phyloP scores from a whole-genome alignment of 2,329 filamentous ascomycete species.

The Parascedosporium putredinis region DNA sequence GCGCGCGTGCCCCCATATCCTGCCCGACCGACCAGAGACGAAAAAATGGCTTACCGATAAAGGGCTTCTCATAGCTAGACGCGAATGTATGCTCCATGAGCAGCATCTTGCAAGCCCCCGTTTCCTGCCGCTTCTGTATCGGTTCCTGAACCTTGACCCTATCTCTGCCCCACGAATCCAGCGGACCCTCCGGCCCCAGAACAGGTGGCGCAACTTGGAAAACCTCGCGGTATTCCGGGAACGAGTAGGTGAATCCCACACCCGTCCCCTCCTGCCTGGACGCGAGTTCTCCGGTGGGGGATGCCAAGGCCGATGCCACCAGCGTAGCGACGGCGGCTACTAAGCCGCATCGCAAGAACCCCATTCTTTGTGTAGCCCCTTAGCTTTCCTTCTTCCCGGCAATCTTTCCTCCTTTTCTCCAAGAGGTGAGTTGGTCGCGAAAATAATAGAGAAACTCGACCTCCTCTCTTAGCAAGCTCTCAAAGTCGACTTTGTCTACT shows the following conservation, averaged over 20 bases:
- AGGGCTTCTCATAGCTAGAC: conserved; percentile 63
- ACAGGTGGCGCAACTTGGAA: conserved; percentile 63
- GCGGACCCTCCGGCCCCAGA: conserved; percentile 33
- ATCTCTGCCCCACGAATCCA: conserved; percentile 13
- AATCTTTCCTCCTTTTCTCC: too few species aligned
- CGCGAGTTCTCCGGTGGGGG: not conserved
- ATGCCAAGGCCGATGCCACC: not conserved
- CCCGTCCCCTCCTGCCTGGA: not conserved
- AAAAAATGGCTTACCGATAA: conserved; percentile 43
- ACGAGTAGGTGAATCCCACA: too few species aligned
- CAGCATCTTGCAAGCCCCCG: conserved; percentile 35
- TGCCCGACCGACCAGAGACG: not conserved
- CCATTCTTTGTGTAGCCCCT: not conserved
- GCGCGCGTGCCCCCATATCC: not conserved
- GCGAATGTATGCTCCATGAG: conserved; percentile 64
- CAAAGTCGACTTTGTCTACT: too few species aligned
- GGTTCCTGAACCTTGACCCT: not conserved
- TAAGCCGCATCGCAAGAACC: not conserved
- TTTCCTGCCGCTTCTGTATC: not conserved
- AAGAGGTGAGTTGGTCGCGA: too few species aligned
- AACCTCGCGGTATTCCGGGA: conserved; percentile 36
- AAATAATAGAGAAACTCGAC: too few species aligned
- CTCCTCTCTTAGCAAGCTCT: too few species aligned
- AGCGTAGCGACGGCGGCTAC: not conserved
- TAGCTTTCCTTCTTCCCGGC: too few species aligned